These are phyloP conservation scores for Betula pendula DNA, from an alignment of 306 rosid species.

Conservation along the genomic window DNA sequence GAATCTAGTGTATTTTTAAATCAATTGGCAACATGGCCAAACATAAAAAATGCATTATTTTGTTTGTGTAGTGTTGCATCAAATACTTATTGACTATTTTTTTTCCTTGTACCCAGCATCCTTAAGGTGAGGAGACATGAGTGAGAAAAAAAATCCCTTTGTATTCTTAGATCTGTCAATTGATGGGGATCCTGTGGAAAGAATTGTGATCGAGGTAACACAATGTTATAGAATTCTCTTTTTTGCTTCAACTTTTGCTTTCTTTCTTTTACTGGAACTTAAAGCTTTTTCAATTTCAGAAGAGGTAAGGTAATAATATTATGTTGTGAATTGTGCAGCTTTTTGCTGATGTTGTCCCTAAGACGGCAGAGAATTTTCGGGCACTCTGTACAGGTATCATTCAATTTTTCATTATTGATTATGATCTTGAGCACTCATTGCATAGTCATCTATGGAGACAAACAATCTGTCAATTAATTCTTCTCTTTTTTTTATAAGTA, in stretches of 20 bases:
- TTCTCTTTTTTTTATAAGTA: too few species aligned
- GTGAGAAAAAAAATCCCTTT: constrained; percentile 62
- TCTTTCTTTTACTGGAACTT: constrained; percentile 5
- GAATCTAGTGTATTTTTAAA: background rate
- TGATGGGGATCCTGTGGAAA: constrained; percentile 67
- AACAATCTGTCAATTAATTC: background rate
- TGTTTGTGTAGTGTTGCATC: background rate
- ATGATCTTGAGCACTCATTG: background rate
- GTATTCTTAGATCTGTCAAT: constrained; percentile 81
- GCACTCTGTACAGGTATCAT: constrained; percentile 89
- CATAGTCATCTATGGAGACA: background rate
- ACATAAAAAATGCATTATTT: background rate
- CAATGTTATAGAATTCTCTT: background rate
- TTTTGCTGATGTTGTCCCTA: constrained; percentile 76
- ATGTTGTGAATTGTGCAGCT: constrained; percentile 69
- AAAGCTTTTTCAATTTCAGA: constrained; percentile 4
- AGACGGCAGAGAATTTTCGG: constrained; percentile 86
- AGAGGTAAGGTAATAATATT: constrained; percentile 16
- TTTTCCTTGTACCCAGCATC: constrained; percentile 13
- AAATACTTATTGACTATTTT: background rate
- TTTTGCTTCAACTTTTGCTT: background rate
- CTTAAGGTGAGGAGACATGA: constrained; percentile 48
- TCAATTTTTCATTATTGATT: background rate
- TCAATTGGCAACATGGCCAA: background rate
- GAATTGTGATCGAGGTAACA: constrained; percentile 71